Evolutionary conservation across 495 filamentous ascomycete genomes (phyloP), one percentile per base, ranked within the genome.

Genomic region (Hamigera avellanea): DNA sequence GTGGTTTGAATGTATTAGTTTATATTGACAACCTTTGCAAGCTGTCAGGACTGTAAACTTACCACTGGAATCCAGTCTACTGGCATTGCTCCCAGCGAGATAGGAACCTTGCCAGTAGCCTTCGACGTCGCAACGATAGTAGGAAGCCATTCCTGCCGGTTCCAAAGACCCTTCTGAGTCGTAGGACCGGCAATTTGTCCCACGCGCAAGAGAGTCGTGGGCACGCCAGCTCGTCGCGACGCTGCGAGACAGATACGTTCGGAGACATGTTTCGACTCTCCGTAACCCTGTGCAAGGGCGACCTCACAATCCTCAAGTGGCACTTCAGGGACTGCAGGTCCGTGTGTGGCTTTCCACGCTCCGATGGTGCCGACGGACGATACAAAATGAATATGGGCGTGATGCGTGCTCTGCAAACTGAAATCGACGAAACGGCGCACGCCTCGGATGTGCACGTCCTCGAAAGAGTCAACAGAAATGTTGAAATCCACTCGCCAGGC

Each of bases 401-500:
- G 45, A 37, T 64, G 54, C 1, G 46, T 35, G 9, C 70, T 62
- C 13, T 52, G 43, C 31, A 55, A 34, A 33, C 65, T 64, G 26
- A 79, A 75, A 34, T 76, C 60, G 2, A 69, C 58, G 13, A 79
- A 55, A 32, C 66, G 62, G 21, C 68, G 58, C 17, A 76, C 61
- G 9, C 75, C 70, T 7, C 48, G 46, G 19, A 80, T 63, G 37
- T 74, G 65, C 3, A 67, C 64, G 28, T 72, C 64, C 21, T 23
- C 21, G 30, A 78, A 80, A 0, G 67, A 71, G 16, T 61, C 58
- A 25, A 76, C 52, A 0, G 72, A 51, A 19, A 63, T 59, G 46
- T 78, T 76, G 61, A 79, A 80, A 51, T 80, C 66, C 19, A 80
- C 74, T 0, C 64, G 66, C 76, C 76, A 81, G 30, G 72, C 69